Evolutionary conservation across 495 filamentous ascomycete genomes (phyloP), one percentile per base, ranked within the genome.

Genomic region (Staphylotrichum tortipilum): DNA sequence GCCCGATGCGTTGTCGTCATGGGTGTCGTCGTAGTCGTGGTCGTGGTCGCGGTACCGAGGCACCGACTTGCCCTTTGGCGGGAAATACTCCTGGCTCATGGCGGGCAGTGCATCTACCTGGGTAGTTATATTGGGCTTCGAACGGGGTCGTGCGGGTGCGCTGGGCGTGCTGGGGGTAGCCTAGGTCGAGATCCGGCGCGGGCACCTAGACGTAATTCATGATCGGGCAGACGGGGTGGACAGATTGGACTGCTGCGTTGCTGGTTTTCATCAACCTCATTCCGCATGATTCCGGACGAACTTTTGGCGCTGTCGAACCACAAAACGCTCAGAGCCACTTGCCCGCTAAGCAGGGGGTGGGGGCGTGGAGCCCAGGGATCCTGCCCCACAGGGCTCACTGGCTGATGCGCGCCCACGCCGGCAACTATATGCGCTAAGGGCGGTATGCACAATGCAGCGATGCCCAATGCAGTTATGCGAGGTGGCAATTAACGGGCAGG

Each of bases 51-150:
- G 50, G 35, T 40, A 11, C 35, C 36, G 39, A 18, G 36, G 17
- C 18, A 19, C 29, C 44, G 53, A 44, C 36, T 69, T 71, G 53
- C 67, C 64, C 61, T 69, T 68, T 30, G 59, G 64, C 53, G 71
- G 68, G 57, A 76, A 76, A 61, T 85, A 80, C 51, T 88, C 77
- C 70, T 88, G 81, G 74, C 81, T 88, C 86, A 92, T 92, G 55
- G 59, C 72, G 59, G 62, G 40, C 34, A 50, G 50, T 54, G 40
- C 42, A 48, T 37, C 23, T 36, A 28, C n/a, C n/a, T n/a, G n/a
- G n/a, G n/a, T n/a, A n/a, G n/a, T n/a, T n/a, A 39, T 39, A 11
- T 22, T 23, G 29, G 24, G 15, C 23, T 26, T 26, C 11, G 44
- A 34, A 44, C 33, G 49, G 38, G 9, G 40, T 26, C 29, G 54